phyloP scores from a whole-genome alignment of 805 yeast genomes.

The Metschnikowia reukaufii region DNA sequence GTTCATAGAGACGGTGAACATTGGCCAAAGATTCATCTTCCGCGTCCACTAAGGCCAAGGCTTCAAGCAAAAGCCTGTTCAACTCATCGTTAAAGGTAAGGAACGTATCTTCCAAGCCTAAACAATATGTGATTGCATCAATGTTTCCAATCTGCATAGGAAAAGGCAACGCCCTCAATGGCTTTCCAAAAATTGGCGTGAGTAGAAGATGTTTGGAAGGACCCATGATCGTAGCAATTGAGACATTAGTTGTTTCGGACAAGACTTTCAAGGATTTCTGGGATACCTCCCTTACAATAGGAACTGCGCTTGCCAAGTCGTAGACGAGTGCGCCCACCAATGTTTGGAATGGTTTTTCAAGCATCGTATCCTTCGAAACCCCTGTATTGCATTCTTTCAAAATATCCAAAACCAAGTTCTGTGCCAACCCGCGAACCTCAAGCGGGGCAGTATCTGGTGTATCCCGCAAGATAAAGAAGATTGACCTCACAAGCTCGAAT shows the following conservation, averaged over 20 bases:
- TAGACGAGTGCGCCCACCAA: constrained; percentile 87
- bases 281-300: constrained; percentile 77
- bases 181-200: constrained; percentile 95
- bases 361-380: constrained; percentile 59
- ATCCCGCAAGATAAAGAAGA: constrained; percentile 87
- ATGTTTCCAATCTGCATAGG: constrained; percentile 99
- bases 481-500: constrained; percentile 79
- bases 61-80: constrained; percentile 81
- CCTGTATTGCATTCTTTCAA: constrained; percentile 64
- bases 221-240: constrained; percentile 72
- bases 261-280: constrained; percentile 66
- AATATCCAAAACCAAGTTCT: constrained; percentile 60
- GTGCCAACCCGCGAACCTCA: constrained; percentile 71
- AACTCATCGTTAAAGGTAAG: constrained; percentile 86
- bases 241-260: constrained; percentile 66
- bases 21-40: constrained; percentile 94
- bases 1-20: constrained; percentile 80
- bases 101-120: constrained; percentile 77
- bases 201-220: constrained; percentile 81
- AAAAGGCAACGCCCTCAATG: constrained; percentile 93
- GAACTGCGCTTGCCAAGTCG: constrained; percentile 87
- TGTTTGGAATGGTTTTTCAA: constrained; percentile 74
- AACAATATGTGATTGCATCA: constrained; percentile 92
- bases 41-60: constrained; percentile 92
- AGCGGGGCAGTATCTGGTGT: constrained; percentile 86